Evolutionary conservation across 2,329 filamentous ascomycete species (phyloP).

Genomic region (Colletotrichum eremochloae): DNA sequence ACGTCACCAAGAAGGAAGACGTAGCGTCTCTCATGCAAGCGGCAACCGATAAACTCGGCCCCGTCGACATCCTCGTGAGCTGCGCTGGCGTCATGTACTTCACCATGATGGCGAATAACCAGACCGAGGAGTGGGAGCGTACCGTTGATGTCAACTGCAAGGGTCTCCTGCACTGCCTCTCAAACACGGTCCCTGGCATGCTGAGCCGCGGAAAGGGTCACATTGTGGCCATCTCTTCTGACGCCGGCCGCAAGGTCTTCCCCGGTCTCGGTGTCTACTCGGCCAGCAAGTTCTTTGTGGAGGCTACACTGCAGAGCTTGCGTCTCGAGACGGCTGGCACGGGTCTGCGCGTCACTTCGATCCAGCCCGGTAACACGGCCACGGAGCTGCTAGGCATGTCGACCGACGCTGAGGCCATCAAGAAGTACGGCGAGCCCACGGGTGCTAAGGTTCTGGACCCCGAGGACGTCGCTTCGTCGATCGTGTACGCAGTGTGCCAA

Average conservation of each 20-base stretch:
- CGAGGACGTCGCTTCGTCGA: constrained; percentile 78
- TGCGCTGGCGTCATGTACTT: constrained; percentile 92
- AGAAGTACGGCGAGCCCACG: constrained; percentile 82
- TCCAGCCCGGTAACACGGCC: constrained; percentile 83
- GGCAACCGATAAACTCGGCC: constrained; percentile 73
- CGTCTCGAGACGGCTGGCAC: constrained; percentile 82
- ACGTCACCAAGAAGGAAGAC: constrained; percentile 76
- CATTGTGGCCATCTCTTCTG: constrained; percentile 85
- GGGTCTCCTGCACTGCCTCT: constrained; percentile 80
- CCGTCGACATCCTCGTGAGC: constrained; percentile 82
- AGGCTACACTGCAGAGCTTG: constrained; percentile 81
- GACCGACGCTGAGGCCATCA: constrained; percentile 80
- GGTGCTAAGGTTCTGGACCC: constrained; percentile 82
- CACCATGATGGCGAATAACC: constrained; percentile 85
- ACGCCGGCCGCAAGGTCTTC: constrained; percentile 86
- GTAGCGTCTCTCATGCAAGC: constrained; percentile 75
- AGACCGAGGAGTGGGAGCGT: constrained; percentile 82
- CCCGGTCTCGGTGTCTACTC: constrained; percentile 86
- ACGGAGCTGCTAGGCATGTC: constrained; percentile 82
- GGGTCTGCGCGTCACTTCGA: constrained; percentile 78
- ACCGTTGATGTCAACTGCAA: constrained; percentile 92
- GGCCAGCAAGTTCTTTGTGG: constrained; percentile 87
- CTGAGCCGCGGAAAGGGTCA: constrained; percentile 77
- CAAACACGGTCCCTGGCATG: constrained; percentile 79
- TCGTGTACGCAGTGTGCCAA: constrained; percentile 81